These are phyloP conservation scores for Polymyxa betae DNA, from an alignment of 208 protist species.

Conservation along the genomic window DNA sequence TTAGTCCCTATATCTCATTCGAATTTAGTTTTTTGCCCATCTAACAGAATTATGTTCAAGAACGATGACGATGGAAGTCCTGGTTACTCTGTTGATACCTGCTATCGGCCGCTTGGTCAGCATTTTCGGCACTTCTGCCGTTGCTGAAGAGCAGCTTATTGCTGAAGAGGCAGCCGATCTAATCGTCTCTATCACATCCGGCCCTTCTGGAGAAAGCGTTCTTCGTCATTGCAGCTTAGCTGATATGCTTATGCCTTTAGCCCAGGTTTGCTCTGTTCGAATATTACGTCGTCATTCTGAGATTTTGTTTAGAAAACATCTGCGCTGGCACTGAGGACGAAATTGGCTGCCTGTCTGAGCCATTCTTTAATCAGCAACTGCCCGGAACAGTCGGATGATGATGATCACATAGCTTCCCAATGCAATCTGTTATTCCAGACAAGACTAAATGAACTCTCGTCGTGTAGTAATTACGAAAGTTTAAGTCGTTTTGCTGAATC, in stretches of 20 bases:
- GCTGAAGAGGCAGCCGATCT: not conserved
- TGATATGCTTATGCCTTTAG: not conserved
- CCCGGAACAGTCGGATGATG: not conserved
- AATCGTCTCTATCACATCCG: not conserved
- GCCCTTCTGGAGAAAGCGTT: not conserved
- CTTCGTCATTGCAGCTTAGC: not conserved
- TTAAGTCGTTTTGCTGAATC: not conserved
- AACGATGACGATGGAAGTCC: not conserved
- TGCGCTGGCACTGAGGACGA: not conserved
- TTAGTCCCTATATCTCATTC: not conserved
- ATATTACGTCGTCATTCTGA: not conserved
- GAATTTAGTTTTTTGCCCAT: not conserved
- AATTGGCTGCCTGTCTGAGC: not conserved
- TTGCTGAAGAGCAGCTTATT: not conserved
- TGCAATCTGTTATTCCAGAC: not conserved
- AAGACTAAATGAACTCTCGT: not conserved
- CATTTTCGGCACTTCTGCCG: not conserved
- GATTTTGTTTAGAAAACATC: not conserved
- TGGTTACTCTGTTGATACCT: not conserved
- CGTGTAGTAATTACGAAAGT: not conserved
- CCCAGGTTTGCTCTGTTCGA: not conserved
- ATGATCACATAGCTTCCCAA: not conserved
- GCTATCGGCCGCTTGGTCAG: not conserved
- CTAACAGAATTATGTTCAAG: not conserved
- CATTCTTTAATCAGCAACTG: not conserved